Percentiles rank a stretch among this genome's conserved stretches.
Conservation (phyloP, 75 land plant genomes). For the Ceratopteris richardii region DNA sequence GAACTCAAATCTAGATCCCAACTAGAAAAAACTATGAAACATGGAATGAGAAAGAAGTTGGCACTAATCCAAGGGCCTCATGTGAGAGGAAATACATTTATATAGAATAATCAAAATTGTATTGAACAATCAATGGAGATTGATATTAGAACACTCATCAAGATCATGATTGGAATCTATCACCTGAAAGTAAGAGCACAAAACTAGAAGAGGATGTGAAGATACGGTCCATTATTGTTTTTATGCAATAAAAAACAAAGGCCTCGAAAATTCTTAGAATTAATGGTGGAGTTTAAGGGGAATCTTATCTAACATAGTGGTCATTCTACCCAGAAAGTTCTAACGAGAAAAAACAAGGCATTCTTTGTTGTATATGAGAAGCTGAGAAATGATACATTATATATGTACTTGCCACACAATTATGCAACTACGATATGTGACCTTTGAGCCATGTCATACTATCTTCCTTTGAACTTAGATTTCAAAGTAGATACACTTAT, state of each 20-base stretch:
- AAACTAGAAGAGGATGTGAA: background rate
- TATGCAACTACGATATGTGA: constrained; percentile 14
- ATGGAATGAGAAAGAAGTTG: constrained; percentile 24
- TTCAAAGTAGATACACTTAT: too few species aligned
- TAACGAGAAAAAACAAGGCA: constrained; percentile 4
- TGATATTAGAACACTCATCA: background rate
- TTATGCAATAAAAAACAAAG: constrained; percentile 30
- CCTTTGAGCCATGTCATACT: constrained; percentile 1
- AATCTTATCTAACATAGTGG: constrained; percentile 26
- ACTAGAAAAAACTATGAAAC: constrained; percentile 20
- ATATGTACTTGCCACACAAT: constrained; percentile 8
- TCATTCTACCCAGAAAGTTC: constrained; percentile 13
- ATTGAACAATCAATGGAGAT: constrained; percentile 2
- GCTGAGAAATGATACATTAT: constrained; percentile 3
- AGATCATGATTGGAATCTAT: background rate
- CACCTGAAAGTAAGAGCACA: too few species aligned
- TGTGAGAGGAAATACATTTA: constrained; percentile 30
- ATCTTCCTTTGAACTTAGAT: too few species aligned
- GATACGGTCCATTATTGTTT: constrained; percentile 15
- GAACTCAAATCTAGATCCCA: constrained; percentile 11
- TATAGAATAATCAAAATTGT: constrained; percentile 10
- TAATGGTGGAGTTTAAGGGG: constrained; percentile 16
- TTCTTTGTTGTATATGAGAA: constrained; percentile 5
- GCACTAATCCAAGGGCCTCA: constrained; percentile 34
- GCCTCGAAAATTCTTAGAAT: constrained; percentile 31